Evolutionary conservation across 495 filamentous ascomycete genomes (phyloP).

Genomic region (Tirmania nivea): DNA sequence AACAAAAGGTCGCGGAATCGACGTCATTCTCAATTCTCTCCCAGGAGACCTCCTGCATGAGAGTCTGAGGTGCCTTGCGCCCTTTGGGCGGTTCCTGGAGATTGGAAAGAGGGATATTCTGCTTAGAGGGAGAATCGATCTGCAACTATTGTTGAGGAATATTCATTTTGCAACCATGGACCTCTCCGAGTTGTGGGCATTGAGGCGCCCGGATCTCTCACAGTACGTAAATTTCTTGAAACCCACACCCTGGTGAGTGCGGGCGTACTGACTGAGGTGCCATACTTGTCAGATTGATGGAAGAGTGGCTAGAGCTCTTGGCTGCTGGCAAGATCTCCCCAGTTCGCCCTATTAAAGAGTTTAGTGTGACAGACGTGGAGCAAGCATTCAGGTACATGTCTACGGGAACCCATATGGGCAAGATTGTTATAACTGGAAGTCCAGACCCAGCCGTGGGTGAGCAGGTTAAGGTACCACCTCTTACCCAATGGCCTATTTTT

Average conservation of each 20-base stretch:
- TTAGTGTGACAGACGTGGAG: conserved; percentile 23
- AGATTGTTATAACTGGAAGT: conserved; percentile 30
- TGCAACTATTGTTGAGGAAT: neutral
- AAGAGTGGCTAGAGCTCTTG: neutral
- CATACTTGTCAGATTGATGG: neutral
- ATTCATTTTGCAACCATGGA: conserved; percentile 1
- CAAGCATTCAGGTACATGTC: conserved; percentile 37
- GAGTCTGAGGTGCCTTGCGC: conserved; percentile 29
- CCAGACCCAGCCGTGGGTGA: conserved; percentile 1
- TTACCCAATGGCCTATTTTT: neutral
- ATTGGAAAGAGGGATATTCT: conserved; percentile 32
- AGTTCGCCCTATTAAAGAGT: conserved; percentile 23
- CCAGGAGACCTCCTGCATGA: conserved; percentile 23
- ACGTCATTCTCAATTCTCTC: conserved; percentile 41
- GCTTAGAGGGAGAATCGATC: neutral
- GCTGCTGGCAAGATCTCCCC: conserved; percentile 23
- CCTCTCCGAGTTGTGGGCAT: neutral
- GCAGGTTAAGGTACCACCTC: neutral
- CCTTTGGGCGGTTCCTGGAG: conserved; percentile 36
- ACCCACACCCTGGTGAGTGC: neutral
- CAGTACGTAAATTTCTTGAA: no score
- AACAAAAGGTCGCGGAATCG: conserved; percentile 33
- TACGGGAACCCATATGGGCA: conserved; percentile 32
- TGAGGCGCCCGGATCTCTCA: neutral
- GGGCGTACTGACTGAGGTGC: neutral